Conservation (phyloP, 148 eudicot species). For the Fagopyrum esculentum region DNA sequence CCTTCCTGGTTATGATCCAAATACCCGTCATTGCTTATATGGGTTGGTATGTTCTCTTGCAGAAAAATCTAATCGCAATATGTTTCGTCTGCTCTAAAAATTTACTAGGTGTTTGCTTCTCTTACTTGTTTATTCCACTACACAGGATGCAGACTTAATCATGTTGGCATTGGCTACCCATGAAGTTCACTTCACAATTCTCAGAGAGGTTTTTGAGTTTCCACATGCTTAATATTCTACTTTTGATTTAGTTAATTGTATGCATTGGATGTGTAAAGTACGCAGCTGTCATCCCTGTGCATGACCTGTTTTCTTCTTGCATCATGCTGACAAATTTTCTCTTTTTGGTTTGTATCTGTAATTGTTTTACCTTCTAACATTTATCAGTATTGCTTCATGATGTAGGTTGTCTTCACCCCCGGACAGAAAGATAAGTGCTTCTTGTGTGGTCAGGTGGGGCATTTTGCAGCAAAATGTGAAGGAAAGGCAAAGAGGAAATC, state of each 20-base stretch:
- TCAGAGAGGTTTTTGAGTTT: slow-evolving; percentile 8
- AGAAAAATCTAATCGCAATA: neutral
- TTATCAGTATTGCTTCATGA: neutral
- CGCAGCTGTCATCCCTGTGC: neutral
- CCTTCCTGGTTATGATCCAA: slow-evolving; percentile 92
- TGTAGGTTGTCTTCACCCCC: slow-evolving; percentile 65
- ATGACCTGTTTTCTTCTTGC: neutral
- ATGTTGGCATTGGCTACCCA: slow-evolving; percentile 79
- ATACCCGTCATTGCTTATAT: slow-evolving; percentile 88
- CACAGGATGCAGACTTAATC: slow-evolving; percentile 12
- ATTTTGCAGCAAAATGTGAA: slow-evolving; percentile 78
- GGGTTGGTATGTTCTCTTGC: slow-evolving; percentile 65
- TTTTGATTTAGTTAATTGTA: neutral
- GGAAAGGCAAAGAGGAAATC: slow-evolving; percentile 93
- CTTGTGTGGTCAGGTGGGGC: slow-evolving; percentile 92
- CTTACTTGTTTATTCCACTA: neutral
- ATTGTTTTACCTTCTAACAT: neutral
- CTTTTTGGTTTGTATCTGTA: neutral
- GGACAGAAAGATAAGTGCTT: slow-evolving; percentile 96
- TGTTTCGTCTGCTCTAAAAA: neutral
- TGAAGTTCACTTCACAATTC: slow-evolving; percentile 90
- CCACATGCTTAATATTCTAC: neutral
- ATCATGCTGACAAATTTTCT: neutral
- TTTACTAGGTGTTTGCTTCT: neutral
- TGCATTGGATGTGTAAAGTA: neutral